Evolutionary conservation across 345 rosid species (phyloP).

Genomic region (Ricinus communis): DNA sequence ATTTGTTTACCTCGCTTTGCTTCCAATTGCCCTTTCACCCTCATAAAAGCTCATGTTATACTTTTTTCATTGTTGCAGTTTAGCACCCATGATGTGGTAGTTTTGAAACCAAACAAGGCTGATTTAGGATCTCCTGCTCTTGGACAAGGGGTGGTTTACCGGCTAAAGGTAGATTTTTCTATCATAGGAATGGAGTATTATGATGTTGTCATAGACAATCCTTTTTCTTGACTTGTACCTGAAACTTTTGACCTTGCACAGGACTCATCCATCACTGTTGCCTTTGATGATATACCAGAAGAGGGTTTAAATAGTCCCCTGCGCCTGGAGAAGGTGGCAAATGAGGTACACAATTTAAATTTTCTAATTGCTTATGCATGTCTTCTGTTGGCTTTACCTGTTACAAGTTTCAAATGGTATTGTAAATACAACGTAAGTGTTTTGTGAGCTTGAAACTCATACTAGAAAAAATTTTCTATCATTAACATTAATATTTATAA

Average conservation of each 20-base stretch:
- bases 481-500: not conserved
- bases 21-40: not conserved
- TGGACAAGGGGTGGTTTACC: constrained; percentile 95
- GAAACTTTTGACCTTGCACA: constrained; percentile 21
- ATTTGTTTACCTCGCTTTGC: not conserved
- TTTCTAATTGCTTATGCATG: not conserved
- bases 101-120: constrained; percentile 80
- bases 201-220: constrained; percentile 9
- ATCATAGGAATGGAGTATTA: not conserved
- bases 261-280: constrained; percentile 88
- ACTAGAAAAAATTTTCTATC: not conserved
- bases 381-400: not conserved
- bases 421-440: not conserved
- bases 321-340: constrained; percentile 84
- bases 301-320: constrained; percentile 78
- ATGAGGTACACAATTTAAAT: constrained; percentile 55
- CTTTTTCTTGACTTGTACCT: constrained; percentile 5
- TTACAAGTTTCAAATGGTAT: constrained; percentile 1
- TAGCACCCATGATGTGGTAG: constrained; percentile 90
- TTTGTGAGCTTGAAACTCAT: not conserved
- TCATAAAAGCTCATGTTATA: constrained; percentile 6
- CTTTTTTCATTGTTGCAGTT: constrained; percentile 43
- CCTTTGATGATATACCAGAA: constrained; percentile 86
- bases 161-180: constrained; percentile 63
- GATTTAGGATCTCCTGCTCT: constrained; percentile 81